Evolutionary conservation across 371 early-diverging fungal species (phyloP).

Genomic region (Smittium mucronatum): DNA sequence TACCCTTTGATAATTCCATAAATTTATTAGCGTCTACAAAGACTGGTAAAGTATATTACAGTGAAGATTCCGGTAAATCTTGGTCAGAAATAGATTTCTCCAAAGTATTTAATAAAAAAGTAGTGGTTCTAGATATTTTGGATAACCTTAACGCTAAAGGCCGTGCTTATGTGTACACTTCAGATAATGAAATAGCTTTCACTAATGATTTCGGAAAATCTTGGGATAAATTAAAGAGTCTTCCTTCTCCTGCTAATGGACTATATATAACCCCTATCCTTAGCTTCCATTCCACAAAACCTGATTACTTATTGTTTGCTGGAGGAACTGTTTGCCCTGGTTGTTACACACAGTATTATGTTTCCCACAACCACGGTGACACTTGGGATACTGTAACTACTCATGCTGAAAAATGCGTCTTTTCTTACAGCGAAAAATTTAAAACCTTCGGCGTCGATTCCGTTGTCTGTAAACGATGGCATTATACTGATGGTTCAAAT

Average conservation of each 20-base stretch:
- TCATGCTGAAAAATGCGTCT: constrained; percentile 77
- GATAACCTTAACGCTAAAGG: constrained; percentile 32
- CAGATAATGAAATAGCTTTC: constrained; percentile 37
- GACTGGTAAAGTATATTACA: constrained; percentile 46
- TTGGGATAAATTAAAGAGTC: constrained; percentile 37
- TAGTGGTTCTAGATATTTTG: constrained; percentile 20
- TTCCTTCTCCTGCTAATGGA: constrained; percentile 51
- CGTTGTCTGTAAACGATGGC: constrained; percentile 56
- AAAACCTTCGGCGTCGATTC: constrained; percentile 42
- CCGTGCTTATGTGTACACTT: constrained; percentile 48
- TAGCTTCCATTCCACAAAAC: constrained; percentile 69
- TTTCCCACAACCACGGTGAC: constrained; percentile 55
- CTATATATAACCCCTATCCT: constrained; percentile 42
- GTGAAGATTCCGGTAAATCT: constrained; percentile 45
- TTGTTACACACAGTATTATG: constrained; percentile 52
- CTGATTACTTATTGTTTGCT: constrained; percentile 66
- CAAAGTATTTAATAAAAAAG: constrained; percentile 14
- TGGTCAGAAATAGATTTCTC: constrained; percentile 39
- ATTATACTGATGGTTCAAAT: constrained; percentile 40
- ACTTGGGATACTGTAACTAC: constrained; percentile 61
- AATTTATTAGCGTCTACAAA: constrained; percentile 40
- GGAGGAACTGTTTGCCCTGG: constrained; percentile 38
- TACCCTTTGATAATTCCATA: constrained; percentile 43
- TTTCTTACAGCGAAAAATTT: constrained; percentile 56
- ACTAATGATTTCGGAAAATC: constrained; percentile 55